A percentile compares a stretch with the other conserved stretches of the same genome.
These are phyloP conservation scores for Cynanchum wilfordii DNA, from an alignment of 257 asterid species.

Conservation along the genomic window DNA sequence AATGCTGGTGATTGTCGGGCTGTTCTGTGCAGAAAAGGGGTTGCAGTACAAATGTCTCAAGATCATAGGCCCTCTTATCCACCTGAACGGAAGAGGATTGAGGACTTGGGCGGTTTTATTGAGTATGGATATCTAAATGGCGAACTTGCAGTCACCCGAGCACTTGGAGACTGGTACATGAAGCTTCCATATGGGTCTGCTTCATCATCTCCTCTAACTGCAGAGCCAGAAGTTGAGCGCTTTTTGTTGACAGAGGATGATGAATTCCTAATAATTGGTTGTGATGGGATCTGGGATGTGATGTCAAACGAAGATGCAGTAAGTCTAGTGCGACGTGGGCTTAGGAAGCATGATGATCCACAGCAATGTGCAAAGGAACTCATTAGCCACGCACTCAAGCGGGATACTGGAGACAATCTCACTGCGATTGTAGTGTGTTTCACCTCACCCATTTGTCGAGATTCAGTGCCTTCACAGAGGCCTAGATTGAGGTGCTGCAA, in stretches of 20 bases:
- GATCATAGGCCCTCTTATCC: slow-evolving; percentile 75
- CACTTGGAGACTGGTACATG: slow-evolving; percentile 97
- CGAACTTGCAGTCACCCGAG: slow-evolving; percentile 83
- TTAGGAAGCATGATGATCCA: slow-evolving; percentile 58
- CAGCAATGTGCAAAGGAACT: slow-evolving; percentile 65
- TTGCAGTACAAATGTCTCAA: slow-evolving; percentile 79
- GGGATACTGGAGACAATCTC: slow-evolving; percentile 60
- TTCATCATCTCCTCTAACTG: slow-evolving; percentile 63
- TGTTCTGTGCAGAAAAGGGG: slow-evolving; percentile 78
- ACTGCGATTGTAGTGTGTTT: slow-evolving; percentile 78
- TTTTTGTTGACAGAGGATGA: slow-evolving; percentile 66
- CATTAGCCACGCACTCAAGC: slow-evolving; percentile 48
- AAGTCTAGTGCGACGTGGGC: slow-evolving; percentile 54
- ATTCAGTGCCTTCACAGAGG: slow-evolving; percentile 35
- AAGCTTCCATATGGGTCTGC: slow-evolving; percentile 75
- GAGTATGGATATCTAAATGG: slow-evolving; percentile 82
- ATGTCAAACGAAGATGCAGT: slow-evolving; percentile 87
- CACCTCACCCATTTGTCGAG: slow-evolving; percentile 25
- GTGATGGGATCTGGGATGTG: slow-evolving; percentile 96
- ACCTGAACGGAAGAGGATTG: slow-evolving; percentile 64
- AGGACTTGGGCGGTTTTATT: slow-evolving; percentile 69
- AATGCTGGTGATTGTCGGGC: slow-evolving; percentile 98
- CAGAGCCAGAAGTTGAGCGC: slow-evolving; percentile 74
- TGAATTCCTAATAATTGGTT: slow-evolving; percentile 80
- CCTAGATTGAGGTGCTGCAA: slow-evolving; percentile 51